phyloP scores from a whole-genome alignment of 306 rosid genomes.

The Carpinus fangiana region DNA sequence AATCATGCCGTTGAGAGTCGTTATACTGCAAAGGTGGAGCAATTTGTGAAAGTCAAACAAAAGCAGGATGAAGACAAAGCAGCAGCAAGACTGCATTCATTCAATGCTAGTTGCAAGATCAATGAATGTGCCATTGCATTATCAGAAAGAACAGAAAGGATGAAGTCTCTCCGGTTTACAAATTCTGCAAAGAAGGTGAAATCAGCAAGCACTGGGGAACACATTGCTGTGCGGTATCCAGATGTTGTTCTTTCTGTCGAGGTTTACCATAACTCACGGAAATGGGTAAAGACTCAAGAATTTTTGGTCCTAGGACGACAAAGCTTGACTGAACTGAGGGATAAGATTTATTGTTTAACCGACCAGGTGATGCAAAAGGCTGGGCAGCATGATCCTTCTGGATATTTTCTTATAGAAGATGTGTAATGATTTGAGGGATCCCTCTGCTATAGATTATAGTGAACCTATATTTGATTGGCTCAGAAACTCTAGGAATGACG shows the following conservation, averaged over 20 bases:
- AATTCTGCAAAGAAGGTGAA: slow-evolving; percentile 55
- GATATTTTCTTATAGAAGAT: slow-evolving; percentile 89
- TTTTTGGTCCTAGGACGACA: slow-evolving; percentile 79
- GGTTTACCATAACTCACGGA: slow-evolving; percentile 71
- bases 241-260: slow-evolving; percentile 73
- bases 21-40: slow-evolving; percentile 57
- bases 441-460: slow-evolving; percentile 69
- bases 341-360: slow-evolving; percentile 70
- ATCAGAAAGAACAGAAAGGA: slow-evolving; percentile 52
- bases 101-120: slow-evolving; percentile 46
- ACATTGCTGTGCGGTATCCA: slow-evolving; percentile 55
- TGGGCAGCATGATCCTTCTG: slow-evolving; percentile 70
- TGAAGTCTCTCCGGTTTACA: slow-evolving; percentile 73
- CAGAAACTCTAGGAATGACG: slow-evolving; percentile 61
- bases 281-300: slow-evolving; percentile 78
- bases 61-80: slow-evolving; percentile 85
- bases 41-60: slow-evolving; percentile 55
- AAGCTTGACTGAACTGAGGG: slow-evolving; percentile 69
- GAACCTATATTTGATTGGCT: slow-evolving; percentile 83
- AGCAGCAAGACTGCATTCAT: slow-evolving; percentile 63
- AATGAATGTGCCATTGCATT: slow-evolving; percentile 40
- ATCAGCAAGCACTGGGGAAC: slow-evolving; percentile 43
- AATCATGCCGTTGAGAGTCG: slow-evolving; percentile 34
- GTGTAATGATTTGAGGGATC: slow-evolving; percentile 85
- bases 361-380: slow-evolving; percentile 80